phyloP scores from a whole-genome alignment of 129 eudicot genomes.

The Arctium minus region DNA sequence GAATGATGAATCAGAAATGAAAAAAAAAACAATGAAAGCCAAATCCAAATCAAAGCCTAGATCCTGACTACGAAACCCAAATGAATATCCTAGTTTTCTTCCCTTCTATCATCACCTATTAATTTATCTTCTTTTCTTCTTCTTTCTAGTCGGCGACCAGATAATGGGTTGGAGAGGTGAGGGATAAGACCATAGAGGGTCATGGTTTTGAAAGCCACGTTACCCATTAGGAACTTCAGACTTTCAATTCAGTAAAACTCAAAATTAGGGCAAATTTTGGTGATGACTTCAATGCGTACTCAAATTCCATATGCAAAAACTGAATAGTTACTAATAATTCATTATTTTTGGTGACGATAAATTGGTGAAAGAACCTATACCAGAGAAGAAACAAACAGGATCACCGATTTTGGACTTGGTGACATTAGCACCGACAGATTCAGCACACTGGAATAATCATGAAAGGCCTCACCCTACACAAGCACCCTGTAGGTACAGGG shows the following conservation, averaged over 20 bases:
- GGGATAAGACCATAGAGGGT: background rate
- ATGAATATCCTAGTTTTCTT: background rate
- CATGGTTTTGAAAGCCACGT: background rate
- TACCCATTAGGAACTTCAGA: conserved; percentile 52
- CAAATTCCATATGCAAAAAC: background rate
- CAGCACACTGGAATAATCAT: conserved; percentile 61
- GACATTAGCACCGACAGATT: conserved; percentile 40
- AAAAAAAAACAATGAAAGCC: background rate
- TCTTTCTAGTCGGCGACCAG: background rate
- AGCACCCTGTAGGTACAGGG: background rate
- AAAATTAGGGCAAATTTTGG: background rate
- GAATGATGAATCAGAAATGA: background rate
- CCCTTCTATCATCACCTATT: background rate
- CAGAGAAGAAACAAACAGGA: conserved; percentile 47
- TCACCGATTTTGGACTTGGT: conserved; percentile 50
- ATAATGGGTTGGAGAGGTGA: background rate
- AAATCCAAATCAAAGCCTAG: background rate
- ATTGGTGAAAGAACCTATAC: conserved; percentile 57
- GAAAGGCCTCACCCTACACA: background rate
- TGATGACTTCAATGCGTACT: background rate
- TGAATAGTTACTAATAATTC: conserved; percentile 34
- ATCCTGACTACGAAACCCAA: background rate
- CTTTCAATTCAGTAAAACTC: conserved; percentile 29
- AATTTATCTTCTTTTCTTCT: background rate
- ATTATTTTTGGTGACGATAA: conserved; percentile 42